Evolutionary conservation across 495 filamentous ascomycete genomes (phyloP), one percentile per base, ranked within the genome.

Genomic region (Tuber brumale): DNA sequence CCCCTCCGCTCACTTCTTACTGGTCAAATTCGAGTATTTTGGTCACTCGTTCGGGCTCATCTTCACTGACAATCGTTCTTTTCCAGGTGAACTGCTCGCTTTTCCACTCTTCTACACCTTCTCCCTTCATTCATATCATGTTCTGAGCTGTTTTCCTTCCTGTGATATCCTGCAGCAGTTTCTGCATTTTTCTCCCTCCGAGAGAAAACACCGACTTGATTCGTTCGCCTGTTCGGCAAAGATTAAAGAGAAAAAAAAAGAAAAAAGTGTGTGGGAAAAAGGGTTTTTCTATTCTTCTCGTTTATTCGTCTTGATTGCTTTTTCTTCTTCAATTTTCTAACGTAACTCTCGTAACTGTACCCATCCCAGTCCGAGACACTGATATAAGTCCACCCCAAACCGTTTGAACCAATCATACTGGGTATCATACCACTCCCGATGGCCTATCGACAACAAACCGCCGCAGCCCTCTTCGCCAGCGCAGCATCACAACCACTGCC

Each of bases 261-360:
- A 16, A 31, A 35, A 35, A 66, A 66, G 27, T 18, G 57, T 35
- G 57, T 66, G 57, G 57, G 27, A 35, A 66, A 57, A 66, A 66
- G 57, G 57, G 35, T 66, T 66, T 66, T 18, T 35, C 57, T 66
- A 27, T 6, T 35, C 57, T 66, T 27, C 57, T 35, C 57, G 57
- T 66, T 66, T 66, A 66, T 66, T 66, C 57, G 57, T 66, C 57
- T 35, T 66, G 57, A 19, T 66, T 66, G 57, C 57, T 66, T 66
- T 66, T 66, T 66, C 31, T 35, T 8, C 18, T 2, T 16, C 57
- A 39, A 39, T 16, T 35, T 66, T 66, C 16, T 8, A 8, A 31
- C 57, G 16, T 66, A 35, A 66, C 57, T 31, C 27, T 66, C 57
- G 27, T 66, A 31, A 66, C 57, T 66, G 57, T 66, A 19, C 6